Percentiles rank a stretch among this genome's conserved stretches.
These are phyloP conservation scores for Colletotrichum liaoningense DNA, from an alignment of 2,329 filamentous ascomycete genomes.

Conservation along the genomic window DNA sequence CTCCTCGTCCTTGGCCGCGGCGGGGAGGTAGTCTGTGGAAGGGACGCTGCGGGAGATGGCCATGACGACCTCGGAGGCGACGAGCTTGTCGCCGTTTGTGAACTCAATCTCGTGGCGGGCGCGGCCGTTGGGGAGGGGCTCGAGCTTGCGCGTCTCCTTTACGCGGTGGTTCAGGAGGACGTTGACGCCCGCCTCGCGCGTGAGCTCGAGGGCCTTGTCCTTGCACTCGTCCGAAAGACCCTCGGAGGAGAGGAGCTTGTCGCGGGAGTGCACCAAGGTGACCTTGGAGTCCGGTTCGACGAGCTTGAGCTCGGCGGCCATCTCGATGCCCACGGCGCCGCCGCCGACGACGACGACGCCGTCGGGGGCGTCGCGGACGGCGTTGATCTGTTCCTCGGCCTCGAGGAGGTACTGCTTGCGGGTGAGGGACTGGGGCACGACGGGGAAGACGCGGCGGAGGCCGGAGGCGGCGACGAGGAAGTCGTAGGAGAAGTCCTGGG, in stretches of 20 bases:
- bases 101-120: slow-evolving; percentile 64
- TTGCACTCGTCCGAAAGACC: slow-evolving; percentile 77
- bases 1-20: slow-evolving; percentile 67
- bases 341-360: slow-evolving; percentile 81
- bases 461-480: slow-evolving; percentile 81
- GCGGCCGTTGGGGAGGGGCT: slow-evolving; percentile 49
- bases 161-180: slow-evolving; percentile 72
- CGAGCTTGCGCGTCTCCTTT: slow-evolving; percentile 57
- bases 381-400: slow-evolving; percentile 67
- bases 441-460: slow-evolving; percentile 76
- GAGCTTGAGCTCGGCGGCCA: slow-evolving; percentile 81
- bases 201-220: slow-evolving; percentile 66
- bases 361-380: slow-evolving; percentile 61
- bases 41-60: slow-evolving; percentile 74
- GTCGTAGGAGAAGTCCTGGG: slow-evolving; percentile 70
- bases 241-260: slow-evolving; percentile 78
- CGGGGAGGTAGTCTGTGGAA: slow-evolving; percentile 72
- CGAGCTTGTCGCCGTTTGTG: slow-evolving; percentile 68
- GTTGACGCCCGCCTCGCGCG: slow-evolving; percentile 73
- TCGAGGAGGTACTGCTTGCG: slow-evolving; percentile 74
- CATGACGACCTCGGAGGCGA: slow-evolving; percentile 74
- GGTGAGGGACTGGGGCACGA: slow-evolving; percentile 74
- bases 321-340: slow-evolving; percentile 83
- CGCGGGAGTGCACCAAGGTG: slow-evolving; percentile 80
- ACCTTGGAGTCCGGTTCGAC: slow-evolving; percentile 73